Evolutionary conservation across 768 basidiomycete genomes (phyloP), one percentile per base, ranked within the genome.

Genomic region (Leccinum olivaceopallidum): DNA sequence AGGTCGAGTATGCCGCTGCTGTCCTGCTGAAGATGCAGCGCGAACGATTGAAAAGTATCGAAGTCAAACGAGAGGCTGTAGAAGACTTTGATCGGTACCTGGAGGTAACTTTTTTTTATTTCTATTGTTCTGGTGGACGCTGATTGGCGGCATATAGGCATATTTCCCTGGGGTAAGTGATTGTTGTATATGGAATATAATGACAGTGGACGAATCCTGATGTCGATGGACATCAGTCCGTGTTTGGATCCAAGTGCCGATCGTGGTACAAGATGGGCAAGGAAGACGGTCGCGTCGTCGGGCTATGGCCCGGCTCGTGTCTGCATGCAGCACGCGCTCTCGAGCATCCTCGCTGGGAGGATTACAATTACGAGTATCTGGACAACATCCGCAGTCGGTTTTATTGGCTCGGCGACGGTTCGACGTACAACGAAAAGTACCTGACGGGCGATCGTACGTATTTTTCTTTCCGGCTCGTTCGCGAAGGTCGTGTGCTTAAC

Each of bases 241-340:
- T 87, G 2, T 87, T 81, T 67, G 78, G 80, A 37, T 77, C 80
- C 53, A 82, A 81, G 62, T 87, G 85, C 64, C 73, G 80, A 14
- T 84, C 84, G 28, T 89, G 87, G 86, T 87, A 87, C 67, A 87
- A 87, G 67, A 76, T 73, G 48, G 85, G 84, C 5, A 82, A 81
- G 62, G 81, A 81, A 62, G 82, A 70, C 12, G 85, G 86, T 2
- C 79, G 82, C 3, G 75, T 87, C 7, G 79, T 80, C 22, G 84
- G 78, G 1, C 74, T 88, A 6, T 88, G 84, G 84, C 86, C 87
- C n/a, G 84, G 85, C 6, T 85, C 85, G 0, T 76, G 78, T 48
- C 65, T 85, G 18, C 85, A 86, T 57, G 83, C 81, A 1, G 71
- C 77, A 6, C 77, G 76, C 26, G 78, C 81, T 2, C 69, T 88